These are phyloP conservation scores for Lentinus tigrinus DNA, from an alignment of 768 basidiomycete genomes.

Conservation along the genomic window DNA sequence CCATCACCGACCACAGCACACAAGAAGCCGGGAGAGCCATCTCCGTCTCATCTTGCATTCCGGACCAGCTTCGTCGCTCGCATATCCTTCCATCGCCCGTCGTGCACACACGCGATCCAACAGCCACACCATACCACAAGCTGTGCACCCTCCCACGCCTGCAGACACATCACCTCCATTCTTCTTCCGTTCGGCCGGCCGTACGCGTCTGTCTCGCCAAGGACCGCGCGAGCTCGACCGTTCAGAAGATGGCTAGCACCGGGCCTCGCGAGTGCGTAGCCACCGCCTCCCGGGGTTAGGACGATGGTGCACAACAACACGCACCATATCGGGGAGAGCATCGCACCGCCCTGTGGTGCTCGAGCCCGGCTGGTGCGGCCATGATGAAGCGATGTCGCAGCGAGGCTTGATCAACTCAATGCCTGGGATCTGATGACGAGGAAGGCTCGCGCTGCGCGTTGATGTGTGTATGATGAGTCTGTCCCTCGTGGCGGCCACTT, in stretches of 20 bases:
- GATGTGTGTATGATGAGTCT: too few relatives aligned
- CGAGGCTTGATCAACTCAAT: neutral
- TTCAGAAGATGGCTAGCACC: too few relatives aligned
- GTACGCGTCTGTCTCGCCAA: too few relatives aligned
- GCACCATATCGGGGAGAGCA: neutral
- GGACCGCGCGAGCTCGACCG: too few relatives aligned
- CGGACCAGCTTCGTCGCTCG: too few relatives aligned
- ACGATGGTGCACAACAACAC: neutral
- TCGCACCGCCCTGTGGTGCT: neutral
- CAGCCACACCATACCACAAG: neutral
- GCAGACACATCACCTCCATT: neutral
- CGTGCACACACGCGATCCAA: neutral
- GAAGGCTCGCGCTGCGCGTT: too few relatives aligned
- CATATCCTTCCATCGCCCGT: neutral
- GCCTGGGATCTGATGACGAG: too few relatives aligned
- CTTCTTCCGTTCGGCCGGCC: neutral
- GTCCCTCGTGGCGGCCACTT: too few relatives aligned
- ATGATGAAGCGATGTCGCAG: neutral
- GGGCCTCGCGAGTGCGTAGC: neutral
- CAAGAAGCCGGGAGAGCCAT: too few relatives aligned
- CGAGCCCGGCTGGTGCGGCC: neutral
- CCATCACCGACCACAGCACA: neutral
- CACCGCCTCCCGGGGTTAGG: neutral
- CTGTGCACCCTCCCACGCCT: neutral
- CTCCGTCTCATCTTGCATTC: too few relatives aligned